phyloP scores from a whole-genome alignment of 2,329 filamentous ascomycete species.

The Xylaria arbuscula region DNA sequence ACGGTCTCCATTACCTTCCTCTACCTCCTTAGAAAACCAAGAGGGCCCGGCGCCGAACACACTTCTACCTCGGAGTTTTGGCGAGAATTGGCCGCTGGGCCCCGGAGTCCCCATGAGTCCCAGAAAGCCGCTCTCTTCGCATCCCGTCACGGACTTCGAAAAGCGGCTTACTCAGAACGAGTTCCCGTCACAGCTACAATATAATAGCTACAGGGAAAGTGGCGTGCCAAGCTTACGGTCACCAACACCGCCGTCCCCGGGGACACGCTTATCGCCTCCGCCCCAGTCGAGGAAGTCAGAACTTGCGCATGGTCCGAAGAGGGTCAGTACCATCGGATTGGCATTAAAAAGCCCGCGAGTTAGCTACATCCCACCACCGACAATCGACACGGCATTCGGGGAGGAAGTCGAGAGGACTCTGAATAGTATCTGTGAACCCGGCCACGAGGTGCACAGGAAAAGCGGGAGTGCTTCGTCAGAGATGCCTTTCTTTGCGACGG shows the following conservation, averaged over 20 bases:
- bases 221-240: slow-evolving; percentile 21
- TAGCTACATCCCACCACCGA: slow-evolving; percentile 43
- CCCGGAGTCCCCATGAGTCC: slow-evolving; percentile 20
- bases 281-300: slow-evolving; percentile 4
- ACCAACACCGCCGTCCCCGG: slow-evolving; percentile 32
- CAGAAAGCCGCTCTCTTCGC: slow-evolving; percentile 43
- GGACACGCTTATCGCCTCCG: slow-evolving; percentile 30
- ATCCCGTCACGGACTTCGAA: slow-evolving; percentile 43
- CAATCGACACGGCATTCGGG: slow-evolving; percentile 43
- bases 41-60: slow-evolving; percentile 30
- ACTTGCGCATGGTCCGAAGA: neutral
- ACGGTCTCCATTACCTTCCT: slow-evolving; percentile 18
- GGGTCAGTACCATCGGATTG: slow-evolving; percentile 21
- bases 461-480: neutral
- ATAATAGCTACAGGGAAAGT: neutral
- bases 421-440: neutral
- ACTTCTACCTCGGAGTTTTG: slow-evolving; percentile 38
- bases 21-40: slow-evolving; percentile 23
- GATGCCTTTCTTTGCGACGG: neutral
- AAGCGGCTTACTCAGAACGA: slow-evolving; percentile 35
- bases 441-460: neutral
- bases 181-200: neutral
- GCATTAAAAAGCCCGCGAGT: slow-evolving; percentile 43
- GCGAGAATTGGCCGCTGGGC: slow-evolving; percentile 46
- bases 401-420: slow-evolving; percentile 24